A percentile compares a stretch with the other conserved stretches of the same genome.
phyloP scores from a whole-genome alignment of 1,284 basidiomycete genomes.

The Cutaneotrichosporon dermatis region DNA sequence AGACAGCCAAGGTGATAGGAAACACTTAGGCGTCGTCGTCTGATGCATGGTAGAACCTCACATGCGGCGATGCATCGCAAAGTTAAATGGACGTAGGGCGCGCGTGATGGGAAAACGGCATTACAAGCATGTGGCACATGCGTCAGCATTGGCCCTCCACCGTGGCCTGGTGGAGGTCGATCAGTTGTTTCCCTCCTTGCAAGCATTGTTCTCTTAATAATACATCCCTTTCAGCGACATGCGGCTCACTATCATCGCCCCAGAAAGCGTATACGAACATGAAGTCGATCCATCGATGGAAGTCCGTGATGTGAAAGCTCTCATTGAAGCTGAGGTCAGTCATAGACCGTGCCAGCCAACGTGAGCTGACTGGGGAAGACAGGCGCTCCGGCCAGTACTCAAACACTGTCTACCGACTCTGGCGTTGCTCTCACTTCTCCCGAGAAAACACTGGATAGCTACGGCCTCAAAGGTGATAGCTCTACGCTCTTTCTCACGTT shows the following conservation, averaged over 20 bases:
- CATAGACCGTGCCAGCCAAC: neutral
- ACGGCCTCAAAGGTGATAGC: conserved; percentile 33
- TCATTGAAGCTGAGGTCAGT: conserved; percentile 82
- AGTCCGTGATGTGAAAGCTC: conserved; percentile 78
- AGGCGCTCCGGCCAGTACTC: conserved; percentile 22
- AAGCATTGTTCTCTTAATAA: no score
- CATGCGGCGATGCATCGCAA: no score
- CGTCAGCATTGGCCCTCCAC: neutral
- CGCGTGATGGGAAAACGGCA: neutral
- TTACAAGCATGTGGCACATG: neutral
- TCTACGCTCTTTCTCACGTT: conserved; percentile 42
- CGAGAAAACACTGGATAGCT: conserved; percentile 33
- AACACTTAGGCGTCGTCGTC: conserved; percentile 39
- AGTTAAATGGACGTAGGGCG: neutral
- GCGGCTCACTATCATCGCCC: conserved; percentile 72
- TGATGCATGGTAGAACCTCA: conserved; percentile 23
- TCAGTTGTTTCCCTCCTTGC: neutral
- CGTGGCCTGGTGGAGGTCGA: conserved; percentile 8
- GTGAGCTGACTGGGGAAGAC: conserved; percentile 20
- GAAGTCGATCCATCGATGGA: conserved; percentile 85
- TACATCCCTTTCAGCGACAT: conserved; percentile 50
- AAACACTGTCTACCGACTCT: conserved; percentile 37
- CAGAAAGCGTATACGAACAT: conserved; percentile 67
- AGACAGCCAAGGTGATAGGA: conserved; percentile 34
- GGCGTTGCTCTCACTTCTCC: conserved; percentile 33